Evolutionary conservation across 1,284 basidiomycete genomes (phyloP).

Genomic region (Tranzscheliella williamsii): DNA sequence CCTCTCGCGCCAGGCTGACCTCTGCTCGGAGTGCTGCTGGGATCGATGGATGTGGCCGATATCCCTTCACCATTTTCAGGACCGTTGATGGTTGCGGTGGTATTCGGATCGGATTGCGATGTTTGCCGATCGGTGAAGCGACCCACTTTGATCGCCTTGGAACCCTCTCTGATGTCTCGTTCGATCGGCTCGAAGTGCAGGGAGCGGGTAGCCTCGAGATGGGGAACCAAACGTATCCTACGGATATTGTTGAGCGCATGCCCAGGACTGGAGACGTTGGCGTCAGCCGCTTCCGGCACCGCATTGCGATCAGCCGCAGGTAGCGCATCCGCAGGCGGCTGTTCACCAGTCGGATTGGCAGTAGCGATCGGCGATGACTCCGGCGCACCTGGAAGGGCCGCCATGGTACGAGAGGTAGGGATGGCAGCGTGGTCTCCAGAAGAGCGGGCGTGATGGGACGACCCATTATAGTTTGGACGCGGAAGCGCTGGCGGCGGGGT

Average conservation of each 20-base stretch:
- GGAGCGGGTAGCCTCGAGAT: constrained; percentile 85
- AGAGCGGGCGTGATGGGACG: neutral
- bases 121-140: constrained; percentile 76
- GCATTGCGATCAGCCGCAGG: neutral
- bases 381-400: constrained; percentile 3
- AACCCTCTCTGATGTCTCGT: constrained; percentile 70
- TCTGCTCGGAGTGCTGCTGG: constrained; percentile 8
- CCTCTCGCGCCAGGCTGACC: constrained; percentile 37
- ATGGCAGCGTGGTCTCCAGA: constrained; percentile 5
- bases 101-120: constrained; percentile 10
- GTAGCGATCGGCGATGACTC: constrained; percentile 1
- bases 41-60: constrained; percentile 40
- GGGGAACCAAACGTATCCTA: constrained; percentile 81
- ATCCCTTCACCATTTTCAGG: constrained; percentile 1
- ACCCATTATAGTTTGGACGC: constrained; percentile 12
- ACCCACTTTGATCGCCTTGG: constrained; percentile 76
- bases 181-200: constrained; percentile 90
- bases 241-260: constrained; percentile 60
- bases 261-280: constrained; percentile 9
- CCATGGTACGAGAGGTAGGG: constrained; percentile 9
- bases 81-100: constrained; percentile 2
- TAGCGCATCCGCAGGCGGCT: neutral
- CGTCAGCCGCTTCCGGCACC: neutral
- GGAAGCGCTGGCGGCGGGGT: constrained; percentile 7
- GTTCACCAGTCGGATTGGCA: constrained; percentile 1